phyloP scores from a whole-genome alignment of 78 protist species.

The Dictyostelium firmibasis region DNA sequence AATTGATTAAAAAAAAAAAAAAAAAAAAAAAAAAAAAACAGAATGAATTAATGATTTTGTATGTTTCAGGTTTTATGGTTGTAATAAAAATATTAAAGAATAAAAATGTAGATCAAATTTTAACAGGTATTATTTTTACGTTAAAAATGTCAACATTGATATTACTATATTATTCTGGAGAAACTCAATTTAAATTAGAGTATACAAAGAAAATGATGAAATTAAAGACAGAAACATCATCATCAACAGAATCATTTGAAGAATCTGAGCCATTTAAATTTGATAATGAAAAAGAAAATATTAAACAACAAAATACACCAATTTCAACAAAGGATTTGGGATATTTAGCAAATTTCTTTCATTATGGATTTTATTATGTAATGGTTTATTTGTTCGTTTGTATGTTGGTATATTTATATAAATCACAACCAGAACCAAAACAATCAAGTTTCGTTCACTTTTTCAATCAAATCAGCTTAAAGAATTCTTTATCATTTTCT shows the following conservation, averaged over 20 bases:
- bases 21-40: background rate
- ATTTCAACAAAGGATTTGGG: background rate
- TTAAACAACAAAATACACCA: background rate
- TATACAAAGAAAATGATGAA: background rate
- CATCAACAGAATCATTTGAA: background rate
- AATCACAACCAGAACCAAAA: background rate
- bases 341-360: background rate
- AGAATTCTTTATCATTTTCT: background rate
- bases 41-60: constrained; percentile 1
- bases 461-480: constrained; percentile 32
- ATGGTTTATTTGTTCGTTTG: background rate
- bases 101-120: background rate
- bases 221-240: background rate
- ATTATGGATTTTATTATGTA: background rate
- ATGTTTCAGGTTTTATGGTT: constrained; percentile 5
- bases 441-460: background rate
- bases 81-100: constrained; percentile 4
- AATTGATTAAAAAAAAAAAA: no score
- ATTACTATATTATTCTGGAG: background rate
- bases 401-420: background rate
- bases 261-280: background rate
- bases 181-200: background rate
- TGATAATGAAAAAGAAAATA: background rate
- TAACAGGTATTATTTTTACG: background rate
- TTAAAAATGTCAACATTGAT: background rate